A percentile compares a stretch with the other conserved stretches of the same genome.
Evolutionary conservation across 2,329 filamentous ascomycete species (phyloP).

Genomic region (Periconia macrospinosa): DNA sequence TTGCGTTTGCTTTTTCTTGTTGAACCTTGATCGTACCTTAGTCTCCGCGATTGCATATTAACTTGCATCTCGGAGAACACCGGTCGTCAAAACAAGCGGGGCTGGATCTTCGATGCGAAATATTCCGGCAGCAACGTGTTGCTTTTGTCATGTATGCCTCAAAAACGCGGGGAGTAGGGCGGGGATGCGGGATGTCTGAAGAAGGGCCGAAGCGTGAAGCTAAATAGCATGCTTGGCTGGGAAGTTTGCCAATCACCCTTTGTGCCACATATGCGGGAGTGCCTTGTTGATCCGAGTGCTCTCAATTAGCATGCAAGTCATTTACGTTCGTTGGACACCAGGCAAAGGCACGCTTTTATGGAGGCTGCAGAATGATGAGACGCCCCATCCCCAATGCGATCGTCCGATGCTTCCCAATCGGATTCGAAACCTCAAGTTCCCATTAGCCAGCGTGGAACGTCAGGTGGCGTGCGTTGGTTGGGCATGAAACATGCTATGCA

Average conservation of each 20-base stretch:
- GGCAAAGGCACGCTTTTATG: too few species aligned
- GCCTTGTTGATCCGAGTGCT: not conserved
- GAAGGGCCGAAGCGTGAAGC: not conserved
- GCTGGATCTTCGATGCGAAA: not conserved
- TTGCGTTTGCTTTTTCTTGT: not conserved
- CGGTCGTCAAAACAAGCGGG: not conserved
- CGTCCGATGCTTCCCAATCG: not conserved
- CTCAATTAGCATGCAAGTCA: not conserved
- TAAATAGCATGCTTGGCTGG: not conserved
- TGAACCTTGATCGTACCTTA: not conserved
- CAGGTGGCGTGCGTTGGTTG: too few species aligned
- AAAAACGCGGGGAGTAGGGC: not conserved
- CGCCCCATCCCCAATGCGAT: not conserved
- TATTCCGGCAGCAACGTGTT: not conserved
- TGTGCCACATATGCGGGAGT: not conserved
- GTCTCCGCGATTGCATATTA: not conserved
- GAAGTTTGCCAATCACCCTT: not conserved
- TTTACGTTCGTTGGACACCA: not conserved
- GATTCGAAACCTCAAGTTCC: not conserved
- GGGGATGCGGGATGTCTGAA: not conserved
- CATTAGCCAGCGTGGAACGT: not conserved
- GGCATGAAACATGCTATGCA: too few species aligned
- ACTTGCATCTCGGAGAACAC: not conserved
- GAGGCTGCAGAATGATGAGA: not conserved
- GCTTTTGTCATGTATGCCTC: not conserved